Evolutionary conservation across 345 rosid species (phyloP), one percentile per base, ranked within the genome.

Genomic region (Erodium maritimum): DNA sequence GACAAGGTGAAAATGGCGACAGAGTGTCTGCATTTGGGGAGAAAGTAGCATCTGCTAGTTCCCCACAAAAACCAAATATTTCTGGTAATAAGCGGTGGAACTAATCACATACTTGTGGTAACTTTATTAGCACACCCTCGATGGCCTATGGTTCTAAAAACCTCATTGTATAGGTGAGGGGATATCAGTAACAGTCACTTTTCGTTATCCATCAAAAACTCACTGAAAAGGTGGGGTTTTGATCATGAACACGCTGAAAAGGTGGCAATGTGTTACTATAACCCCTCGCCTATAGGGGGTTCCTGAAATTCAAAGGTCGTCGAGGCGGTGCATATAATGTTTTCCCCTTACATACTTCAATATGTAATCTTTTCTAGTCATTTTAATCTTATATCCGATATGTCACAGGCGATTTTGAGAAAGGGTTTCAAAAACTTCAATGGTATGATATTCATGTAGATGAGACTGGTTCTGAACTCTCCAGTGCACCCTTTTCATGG

Each of bases 81-180:
- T 65, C 75, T 71, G 83, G 81, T 78, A 34, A 67, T 68, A 65
- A 29, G 54, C 23, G 18, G 12, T 51, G 23, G 53, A n/a, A n/a
- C n/a, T n/a, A n/a, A n/a, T n/a, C n/a, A n/a, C n/a, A n/a, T n/a
- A n/a, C n/a, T n/a, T n/a, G n/a, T n/a, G n/a, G n/a, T n/a, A n/a
- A n/a, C n/a, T n/a, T n/a, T n/a, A n/a, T n/a, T n/a, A n/a, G n/a
- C n/a, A n/a, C n/a, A n/a, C n/a, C n/a, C n/a, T n/a, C n/a, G n/a
- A n/a, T n/a, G n/a, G n/a, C n/a, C n/a, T n/a, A n/a, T n/a, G n/a
- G n/a, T n/a, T n/a, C n/a, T n/a, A n/a, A n/a, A n/a, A n/a, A n/a
- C n/a, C n/a, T n/a, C n/a, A n/a, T n/a, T n/a, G n/a, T n/a, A n/a
- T n/a, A n/a, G n/a, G n/a, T n/a, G n/a, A n/a, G n/a, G n/a, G n/a